phyloP scores from a whole-genome alignment of 2,329 filamentous ascomycete genomes.

The Colletotrichum sansevieriae region DNA sequence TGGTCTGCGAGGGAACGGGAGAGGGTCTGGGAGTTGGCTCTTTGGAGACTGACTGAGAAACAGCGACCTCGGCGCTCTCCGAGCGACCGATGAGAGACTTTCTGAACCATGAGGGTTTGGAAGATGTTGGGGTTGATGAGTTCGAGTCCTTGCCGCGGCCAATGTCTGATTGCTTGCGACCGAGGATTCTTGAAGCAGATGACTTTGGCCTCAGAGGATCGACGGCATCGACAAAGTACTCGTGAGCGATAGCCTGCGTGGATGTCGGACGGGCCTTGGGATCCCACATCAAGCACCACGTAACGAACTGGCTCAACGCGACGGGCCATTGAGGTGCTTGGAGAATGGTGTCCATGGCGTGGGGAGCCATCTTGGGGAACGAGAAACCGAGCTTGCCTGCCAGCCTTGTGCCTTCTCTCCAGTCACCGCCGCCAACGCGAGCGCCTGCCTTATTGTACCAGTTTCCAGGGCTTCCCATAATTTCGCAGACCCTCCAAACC shows the following conservation, averaged over 20 bases:
- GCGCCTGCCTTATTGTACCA: constrained; percentile 95
- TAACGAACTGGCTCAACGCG: constrained; percentile 91
- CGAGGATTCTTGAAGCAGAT: constrained; percentile 84
- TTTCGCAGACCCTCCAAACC: constrained; percentile 98
- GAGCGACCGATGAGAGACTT: constrained; percentile 90
- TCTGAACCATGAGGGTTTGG: constrained; percentile 96
- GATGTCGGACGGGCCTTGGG: constrained; percentile 92
- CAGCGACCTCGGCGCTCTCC: constrained; percentile 74
- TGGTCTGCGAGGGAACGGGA: constrained; percentile 57
- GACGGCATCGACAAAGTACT: constrained; percentile 92
- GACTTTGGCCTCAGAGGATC: constrained; percentile 95
- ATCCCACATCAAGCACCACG: constrained; percentile 99
- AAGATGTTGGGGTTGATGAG: constrained; percentile 70
- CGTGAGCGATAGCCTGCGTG: constrained; percentile 92
- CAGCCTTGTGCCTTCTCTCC: constrained; percentile 92
- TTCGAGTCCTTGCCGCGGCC: constrained; percentile 75
- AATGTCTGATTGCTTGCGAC: constrained; percentile 90
- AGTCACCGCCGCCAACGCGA: constrained; percentile 93
- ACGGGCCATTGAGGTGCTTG: constrained; percentile 92
- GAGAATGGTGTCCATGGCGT: constrained; percentile 94
- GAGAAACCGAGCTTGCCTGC: constrained; percentile 98
- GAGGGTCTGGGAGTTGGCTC: constrained; percentile 61
- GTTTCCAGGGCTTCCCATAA: constrained; percentile 98
- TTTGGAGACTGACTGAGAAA: constrained; percentile 61
- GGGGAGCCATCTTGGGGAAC: constrained; percentile 99